These are phyloP conservation scores for Candida pseudocylindracea DNA, from an alignment of 1,139 yeast genomes.

Conservation along the genomic window DNA sequence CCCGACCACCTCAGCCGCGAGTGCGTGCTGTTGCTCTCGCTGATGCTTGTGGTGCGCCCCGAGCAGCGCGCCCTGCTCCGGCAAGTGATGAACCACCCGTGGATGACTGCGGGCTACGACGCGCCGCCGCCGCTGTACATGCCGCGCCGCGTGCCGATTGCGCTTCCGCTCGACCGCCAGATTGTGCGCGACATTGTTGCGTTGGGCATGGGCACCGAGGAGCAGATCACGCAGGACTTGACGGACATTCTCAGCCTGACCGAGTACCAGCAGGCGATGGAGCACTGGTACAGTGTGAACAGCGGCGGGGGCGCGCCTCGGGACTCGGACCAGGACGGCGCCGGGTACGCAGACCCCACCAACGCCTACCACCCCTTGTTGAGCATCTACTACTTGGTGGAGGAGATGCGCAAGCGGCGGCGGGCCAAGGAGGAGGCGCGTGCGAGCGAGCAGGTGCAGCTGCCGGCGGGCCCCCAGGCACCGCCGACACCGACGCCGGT, in stretches of 20 bases:
- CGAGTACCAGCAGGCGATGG: slow-evolving; percentile 43
- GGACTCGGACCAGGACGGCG: slow-evolving; percentile 11
- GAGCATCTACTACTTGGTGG: slow-evolving; percentile 69
- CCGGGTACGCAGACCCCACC: slow-evolving; percentile 55
- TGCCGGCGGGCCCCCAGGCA: neutral
- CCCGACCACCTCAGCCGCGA: slow-evolving; percentile 67
- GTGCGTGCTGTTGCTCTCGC: slow-evolving; percentile 60
- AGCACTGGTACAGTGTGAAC: slow-evolving; percentile 30
- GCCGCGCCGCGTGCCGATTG: slow-evolving; percentile 58
- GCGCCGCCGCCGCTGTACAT: slow-evolving; percentile 46
- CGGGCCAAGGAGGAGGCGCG: slow-evolving; percentile 27
- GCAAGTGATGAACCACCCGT: slow-evolving; percentile 75
- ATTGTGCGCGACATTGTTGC: slow-evolving; percentile 59
- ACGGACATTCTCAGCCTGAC: slow-evolving; percentile 37
- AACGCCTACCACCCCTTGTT: slow-evolving; percentile 74
- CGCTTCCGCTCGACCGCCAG: slow-evolving; percentile 46
- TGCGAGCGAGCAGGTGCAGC: neutral
- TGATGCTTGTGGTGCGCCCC: slow-evolving; percentile 89
- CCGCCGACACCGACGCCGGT: neutral
- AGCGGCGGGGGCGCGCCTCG: slow-evolving; percentile 2
- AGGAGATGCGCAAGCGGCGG: slow-evolving; percentile 60
- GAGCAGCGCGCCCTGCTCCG: slow-evolving; percentile 52
- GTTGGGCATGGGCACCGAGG: slow-evolving; percentile 58
- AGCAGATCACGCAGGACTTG: slow-evolving; percentile 33
- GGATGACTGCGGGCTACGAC: slow-evolving; percentile 88